Conservation (phyloP, 257 asterid genomes). For the Nemophila menziesii region DNA sequence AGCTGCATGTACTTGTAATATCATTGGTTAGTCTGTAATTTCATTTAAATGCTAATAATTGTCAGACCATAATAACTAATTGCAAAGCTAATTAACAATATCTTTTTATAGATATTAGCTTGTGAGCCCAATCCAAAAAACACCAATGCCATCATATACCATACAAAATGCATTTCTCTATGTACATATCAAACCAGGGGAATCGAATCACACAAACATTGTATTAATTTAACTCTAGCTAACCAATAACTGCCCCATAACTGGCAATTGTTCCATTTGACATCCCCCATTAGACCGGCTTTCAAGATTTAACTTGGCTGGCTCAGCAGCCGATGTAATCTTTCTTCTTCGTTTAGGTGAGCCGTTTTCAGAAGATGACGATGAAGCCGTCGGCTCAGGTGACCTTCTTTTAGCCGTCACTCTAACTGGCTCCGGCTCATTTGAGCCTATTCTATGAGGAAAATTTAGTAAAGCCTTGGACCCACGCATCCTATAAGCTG, state of each 20-base stretch:
- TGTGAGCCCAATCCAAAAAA: too few relatives aligned
- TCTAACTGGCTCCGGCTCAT: conserved; percentile 88
- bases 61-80: too few relatives aligned
- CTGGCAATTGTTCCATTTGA: conserved; percentile 24
- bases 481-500: conserved; percentile 89
- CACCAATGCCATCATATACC: too few relatives aligned
- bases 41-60: too few relatives aligned
- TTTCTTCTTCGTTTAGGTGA: conserved; percentile 48
- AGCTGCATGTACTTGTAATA: too few relatives aligned
- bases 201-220: background rate
- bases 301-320: conserved; percentile 32
- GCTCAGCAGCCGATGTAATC: conserved; percentile 22
- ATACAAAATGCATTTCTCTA: background rate
- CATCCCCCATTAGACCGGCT: conserved; percentile 32
- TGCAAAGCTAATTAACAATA: too few relatives aligned
- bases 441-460: conserved; percentile 51
- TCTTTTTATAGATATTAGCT: too few relatives aligned
- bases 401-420: conserved; percentile 51
- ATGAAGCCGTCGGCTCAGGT: conserved; percentile 30
- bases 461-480: conserved; percentile 74
- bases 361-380: conserved; percentile 38
- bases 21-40: too few relatives aligned
- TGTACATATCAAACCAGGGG: conserved; percentile 13
- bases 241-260: conserved; percentile 38
- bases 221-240: conserved; percentile 1